A percentile compares a stretch with the other conserved stretches of the same genome.
Evolutionary conservation across 1,139 yeast genomes (phyloP).

Genomic region (Blastobotrys capitulatus): DNA sequence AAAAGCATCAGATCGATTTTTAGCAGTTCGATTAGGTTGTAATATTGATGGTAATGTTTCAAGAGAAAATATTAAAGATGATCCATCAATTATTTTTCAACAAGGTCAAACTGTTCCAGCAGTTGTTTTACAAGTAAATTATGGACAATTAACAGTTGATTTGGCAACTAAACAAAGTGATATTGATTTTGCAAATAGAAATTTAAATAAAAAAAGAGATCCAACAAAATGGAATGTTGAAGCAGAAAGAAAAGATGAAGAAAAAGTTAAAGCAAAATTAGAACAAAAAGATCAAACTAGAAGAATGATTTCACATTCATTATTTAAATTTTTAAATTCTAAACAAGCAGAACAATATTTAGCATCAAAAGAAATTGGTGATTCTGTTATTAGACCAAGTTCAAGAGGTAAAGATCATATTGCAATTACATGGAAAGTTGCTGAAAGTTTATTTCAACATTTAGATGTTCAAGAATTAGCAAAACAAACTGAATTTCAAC

Average conservation of each 20-base stretch:
- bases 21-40: conserved; percentile 65
- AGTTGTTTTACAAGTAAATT: conserved; percentile 63
- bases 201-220: conserved; percentile 35
- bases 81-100: conserved; percentile 29
- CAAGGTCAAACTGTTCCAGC: conserved; percentile 85
- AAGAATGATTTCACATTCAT: conserved; percentile 86
- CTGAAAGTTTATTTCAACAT: conserved; percentile 86
- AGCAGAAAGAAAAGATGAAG: conserved; percentile 63
- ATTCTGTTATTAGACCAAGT: conserved; percentile 90
- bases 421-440: conserved; percentile 95
- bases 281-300: conserved; percentile 52
- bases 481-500: conserved; percentile 45
- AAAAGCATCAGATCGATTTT: conserved; percentile 43
- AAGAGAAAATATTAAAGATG: conserved; percentile 30
- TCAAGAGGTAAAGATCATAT: conserved; percentile 83
- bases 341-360: conserved; percentile 89
- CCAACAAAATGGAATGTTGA: conserved; percentile 75
- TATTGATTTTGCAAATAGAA: conserved; percentile 47
- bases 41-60: conserved; percentile 67
- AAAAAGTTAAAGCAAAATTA: conserved; percentile 44
- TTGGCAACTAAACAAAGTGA: conserved; percentile 67
- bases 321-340: conserved; percentile 76
- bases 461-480: conserved; percentile 75
- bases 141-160: conserved; percentile 66
- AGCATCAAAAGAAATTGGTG: conserved; percentile 87